Evolutionary conservation across 345 rosid species (phyloP).

Genomic region (Erodium maritimum): DNA sequence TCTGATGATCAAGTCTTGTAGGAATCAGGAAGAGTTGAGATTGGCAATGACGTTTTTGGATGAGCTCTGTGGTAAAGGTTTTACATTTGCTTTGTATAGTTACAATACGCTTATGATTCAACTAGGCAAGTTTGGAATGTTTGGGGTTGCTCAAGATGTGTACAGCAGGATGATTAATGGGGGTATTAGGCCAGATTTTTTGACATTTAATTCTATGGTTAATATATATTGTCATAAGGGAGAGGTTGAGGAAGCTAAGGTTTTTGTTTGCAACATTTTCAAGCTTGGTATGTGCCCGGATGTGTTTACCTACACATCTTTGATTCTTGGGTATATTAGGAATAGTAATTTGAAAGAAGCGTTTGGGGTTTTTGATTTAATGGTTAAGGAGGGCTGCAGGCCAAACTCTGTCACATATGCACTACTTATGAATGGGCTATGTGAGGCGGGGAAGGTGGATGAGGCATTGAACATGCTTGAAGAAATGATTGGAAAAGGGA

Average conservation of each 20-base stretch:
- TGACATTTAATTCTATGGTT: conserved; percentile 49
- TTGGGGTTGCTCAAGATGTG: conserved; percentile 29
- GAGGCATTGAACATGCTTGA: conserved; percentile 44
- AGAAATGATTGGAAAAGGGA: conserved; percentile 42
- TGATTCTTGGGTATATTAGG: conserved; percentile 61
- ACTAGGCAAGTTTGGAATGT: conserved; percentile 44
- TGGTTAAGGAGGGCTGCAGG: conserved; percentile 44
- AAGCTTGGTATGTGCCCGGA: conserved; percentile 38
- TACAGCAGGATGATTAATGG: conserved; percentile 27
- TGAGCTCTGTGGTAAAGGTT: conserved; percentile 19
- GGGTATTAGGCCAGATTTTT: conserved; percentile 41
- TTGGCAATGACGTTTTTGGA: conserved; percentile 35
- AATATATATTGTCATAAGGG: conserved; percentile 47
- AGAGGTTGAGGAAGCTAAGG: conserved; percentile 36
- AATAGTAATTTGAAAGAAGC: conserved; percentile 35
- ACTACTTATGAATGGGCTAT: conserved; percentile 43
- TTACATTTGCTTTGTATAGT: conserved; percentile 37
- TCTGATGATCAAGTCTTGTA: conserved; percentile 45
- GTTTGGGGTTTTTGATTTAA: conserved; percentile 35
- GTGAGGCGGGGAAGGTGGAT: conserved; percentile 35
- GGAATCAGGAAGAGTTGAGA: conserved; percentile 31
- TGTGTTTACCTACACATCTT: conserved; percentile 41
- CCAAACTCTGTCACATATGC: conserved; percentile 53
- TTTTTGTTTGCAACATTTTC: conserved; percentile 33
- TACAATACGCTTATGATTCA: conserved; percentile 49